Evolutionary conservation across 495 filamentous ascomycete genomes (phyloP).

Genomic region (Parachaetomium inaequale): DNA sequence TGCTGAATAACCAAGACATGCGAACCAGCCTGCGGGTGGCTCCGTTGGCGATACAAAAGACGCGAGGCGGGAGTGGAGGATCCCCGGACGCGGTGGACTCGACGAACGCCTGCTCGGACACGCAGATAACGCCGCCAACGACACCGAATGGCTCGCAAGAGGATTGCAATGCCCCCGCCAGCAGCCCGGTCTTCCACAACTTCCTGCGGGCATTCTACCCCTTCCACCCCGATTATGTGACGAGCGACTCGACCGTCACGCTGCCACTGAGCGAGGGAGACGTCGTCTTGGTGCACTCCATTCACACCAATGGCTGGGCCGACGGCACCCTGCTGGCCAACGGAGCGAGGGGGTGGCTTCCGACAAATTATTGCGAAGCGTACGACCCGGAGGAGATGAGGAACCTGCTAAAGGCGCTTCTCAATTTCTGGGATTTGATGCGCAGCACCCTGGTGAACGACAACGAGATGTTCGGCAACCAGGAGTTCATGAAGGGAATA

Average conservation of each 20-base stretch:
- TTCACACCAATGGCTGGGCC: slow-evolving; percentile 98
- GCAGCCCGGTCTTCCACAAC: slow-evolving; percentile 72
- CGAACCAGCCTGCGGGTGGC: slow-evolving; percentile 66
- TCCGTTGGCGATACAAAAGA: slow-evolving; percentile 69
- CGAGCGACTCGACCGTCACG: slow-evolving; percentile 74
- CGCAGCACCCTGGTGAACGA: slow-evolving; percentile 60
- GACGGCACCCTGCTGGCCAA: slow-evolving; percentile 91
- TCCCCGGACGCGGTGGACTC: slow-evolving; percentile 41
- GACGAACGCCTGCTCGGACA: slow-evolving; percentile 42
- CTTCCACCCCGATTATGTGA: slow-evolving; percentile 72
- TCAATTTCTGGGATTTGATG: slow-evolving; percentile 90
- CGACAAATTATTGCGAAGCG: slow-evolving; percentile 96
- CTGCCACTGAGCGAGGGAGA: slow-evolving; percentile 85
- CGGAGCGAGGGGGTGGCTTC: slow-evolving; percentile 90
- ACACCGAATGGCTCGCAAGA: slow-evolving; percentile 65
- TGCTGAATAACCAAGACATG: slow-evolving; percentile 48
- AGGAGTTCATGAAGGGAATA: slow-evolving; percentile 85
- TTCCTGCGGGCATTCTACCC: slow-evolving; percentile 95
- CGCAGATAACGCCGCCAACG: slow-evolving; percentile 68
- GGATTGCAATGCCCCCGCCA: slow-evolving; percentile 34
- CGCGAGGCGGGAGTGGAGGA: slow-evolving; percentile 32
- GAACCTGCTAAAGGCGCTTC: slow-evolving; percentile 77
- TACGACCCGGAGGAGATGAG: slow-evolving; percentile 86
- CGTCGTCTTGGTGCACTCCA: slow-evolving; percentile 89
- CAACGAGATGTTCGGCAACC: slow-evolving; percentile 71